phyloP scores from a whole-genome alignment of 176 grass and related monocot species.

The Eragrostis nindensis region DNA sequence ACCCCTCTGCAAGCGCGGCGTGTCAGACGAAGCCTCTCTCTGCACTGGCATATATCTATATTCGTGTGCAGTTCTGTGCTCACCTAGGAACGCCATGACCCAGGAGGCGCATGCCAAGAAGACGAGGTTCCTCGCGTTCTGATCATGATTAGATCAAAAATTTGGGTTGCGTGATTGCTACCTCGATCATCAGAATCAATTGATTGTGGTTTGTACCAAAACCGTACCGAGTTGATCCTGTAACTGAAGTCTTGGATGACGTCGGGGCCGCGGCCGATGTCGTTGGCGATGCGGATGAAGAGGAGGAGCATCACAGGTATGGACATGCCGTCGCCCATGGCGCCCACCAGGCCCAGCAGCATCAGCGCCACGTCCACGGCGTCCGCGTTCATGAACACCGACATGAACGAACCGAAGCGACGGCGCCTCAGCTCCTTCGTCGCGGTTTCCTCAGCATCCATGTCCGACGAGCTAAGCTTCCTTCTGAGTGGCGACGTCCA shows the following conservation, averaged over 20 bases:
- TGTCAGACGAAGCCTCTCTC: not conserved
- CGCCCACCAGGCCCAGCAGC: conserved; percentile 69
- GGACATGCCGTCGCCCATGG: conserved; percentile 73
- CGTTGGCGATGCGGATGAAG: conserved; percentile 76
- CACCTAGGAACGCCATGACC: conserved; percentile 85
- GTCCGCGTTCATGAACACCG: conserved; percentile 90
- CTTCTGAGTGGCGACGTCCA: no score
- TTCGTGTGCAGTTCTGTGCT: not conserved
- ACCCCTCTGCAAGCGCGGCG: conserved; percentile 60
- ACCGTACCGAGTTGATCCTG: conserved; percentile 61
- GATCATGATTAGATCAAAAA: not conserved
- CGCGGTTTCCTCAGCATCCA: no score
- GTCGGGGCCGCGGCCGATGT: conserved; percentile 55
- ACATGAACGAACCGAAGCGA: conserved; percentile 15
- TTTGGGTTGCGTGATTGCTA: no score
- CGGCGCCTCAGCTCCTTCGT: not conserved
- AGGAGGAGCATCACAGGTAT: conserved; percentile 76
- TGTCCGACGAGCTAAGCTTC: no score
- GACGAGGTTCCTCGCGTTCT: conserved; percentile 73
- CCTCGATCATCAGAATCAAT: not conserved
- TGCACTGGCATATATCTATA: no score
- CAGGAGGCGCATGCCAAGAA: conserved; percentile 65
- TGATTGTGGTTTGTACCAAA: not conserved
- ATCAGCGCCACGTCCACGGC: conserved; percentile 59
- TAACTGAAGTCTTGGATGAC: conserved; percentile 49